Conservation (phyloP, 2,329 filamentous ascomycete genomes). For the Sporothrix phasma region DNA sequence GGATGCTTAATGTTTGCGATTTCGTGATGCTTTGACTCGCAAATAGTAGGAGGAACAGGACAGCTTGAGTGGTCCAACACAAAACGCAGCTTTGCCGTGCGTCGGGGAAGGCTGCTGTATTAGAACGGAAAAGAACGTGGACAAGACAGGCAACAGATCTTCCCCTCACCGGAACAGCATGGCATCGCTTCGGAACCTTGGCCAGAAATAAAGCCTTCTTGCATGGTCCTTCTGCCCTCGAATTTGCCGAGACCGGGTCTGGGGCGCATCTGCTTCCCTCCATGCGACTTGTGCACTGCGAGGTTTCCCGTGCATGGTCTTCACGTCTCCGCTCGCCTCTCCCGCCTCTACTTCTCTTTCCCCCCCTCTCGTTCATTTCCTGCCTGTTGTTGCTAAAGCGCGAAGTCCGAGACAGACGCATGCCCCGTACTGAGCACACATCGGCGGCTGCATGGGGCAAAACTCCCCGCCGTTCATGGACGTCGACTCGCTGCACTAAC, state of each 20-base stretch:
- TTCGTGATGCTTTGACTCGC: neutral
- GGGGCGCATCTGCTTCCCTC: too few relatives aligned
- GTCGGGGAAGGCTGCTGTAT: conserved; percentile 3
- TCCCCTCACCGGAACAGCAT: neutral
- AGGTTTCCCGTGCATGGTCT: neutral
- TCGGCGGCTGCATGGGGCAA: neutral
- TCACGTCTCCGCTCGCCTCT: neutral
- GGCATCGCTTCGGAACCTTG: too few relatives aligned
- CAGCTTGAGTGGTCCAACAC: neutral
- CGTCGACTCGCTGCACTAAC: neutral
- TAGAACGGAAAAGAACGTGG: neutral
- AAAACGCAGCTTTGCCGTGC: neutral
- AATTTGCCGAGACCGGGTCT: neutral
- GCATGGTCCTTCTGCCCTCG: neutral
- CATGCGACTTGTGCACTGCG: neutral
- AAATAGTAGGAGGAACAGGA: neutral
- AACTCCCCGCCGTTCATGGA: neutral
- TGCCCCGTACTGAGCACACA: too few relatives aligned
- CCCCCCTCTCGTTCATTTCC: neutral
- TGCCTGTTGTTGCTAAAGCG: neutral
- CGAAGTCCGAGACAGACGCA: neutral
- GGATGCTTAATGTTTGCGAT: neutral
- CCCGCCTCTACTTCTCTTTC: neutral
- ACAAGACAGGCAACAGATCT: neutral
- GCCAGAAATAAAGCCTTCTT: too few relatives aligned